Conservation (phyloP, 176 grass and related monocot species). For the Microstegium vimineum region DNA sequence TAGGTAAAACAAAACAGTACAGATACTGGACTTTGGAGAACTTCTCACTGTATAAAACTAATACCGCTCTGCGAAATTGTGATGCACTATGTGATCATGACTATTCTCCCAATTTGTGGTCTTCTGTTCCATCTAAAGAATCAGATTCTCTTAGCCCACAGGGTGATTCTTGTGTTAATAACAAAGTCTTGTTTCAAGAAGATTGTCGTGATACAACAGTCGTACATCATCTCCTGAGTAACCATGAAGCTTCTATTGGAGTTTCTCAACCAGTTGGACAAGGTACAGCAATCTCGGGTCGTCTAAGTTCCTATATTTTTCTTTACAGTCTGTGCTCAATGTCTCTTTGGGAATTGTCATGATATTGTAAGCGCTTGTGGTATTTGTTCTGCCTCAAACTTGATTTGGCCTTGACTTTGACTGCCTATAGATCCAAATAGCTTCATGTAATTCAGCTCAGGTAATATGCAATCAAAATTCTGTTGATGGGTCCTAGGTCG, state of each 20-base stretch:
- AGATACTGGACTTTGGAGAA: slow-evolving; percentile 80
- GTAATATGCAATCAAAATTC: not conserved
- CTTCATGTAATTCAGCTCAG: not conserved
- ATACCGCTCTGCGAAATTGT: slow-evolving; percentile 34
- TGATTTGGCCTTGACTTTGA: not conserved
- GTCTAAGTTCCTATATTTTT: not conserved
- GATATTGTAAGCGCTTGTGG: not conserved
- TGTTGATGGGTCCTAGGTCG: not conserved
- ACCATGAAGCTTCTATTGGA: slow-evolving; percentile 17
- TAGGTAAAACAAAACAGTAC: slow-evolving; percentile 56
- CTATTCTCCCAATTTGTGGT: slow-evolving; percentile 17
- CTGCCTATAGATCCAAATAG: not conserved
- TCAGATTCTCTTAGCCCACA: slow-evolving; percentile 20
- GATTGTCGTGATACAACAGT: slow-evolving; percentile 32
- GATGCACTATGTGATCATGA: slow-evolving; percentile 38
- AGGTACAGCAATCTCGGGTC: slow-evolving; percentile 18
- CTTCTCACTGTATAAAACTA: slow-evolving; percentile 43
- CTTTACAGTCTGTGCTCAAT: not conserved
- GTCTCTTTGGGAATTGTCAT: not conserved
- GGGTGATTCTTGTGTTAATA: not conserved
- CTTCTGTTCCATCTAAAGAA: slow-evolving; percentile 39
- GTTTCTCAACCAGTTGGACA: slow-evolving; percentile 18
- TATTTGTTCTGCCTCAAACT: slow-evolving; percentile 2
- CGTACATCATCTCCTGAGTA: slow-evolving; percentile 19
- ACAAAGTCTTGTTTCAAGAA: slow-evolving; percentile 20